These are phyloP conservation scores for Pelargonium exstipulatum DNA, from an alignment of 441 rosid species.

Conservation along the genomic window DNA sequence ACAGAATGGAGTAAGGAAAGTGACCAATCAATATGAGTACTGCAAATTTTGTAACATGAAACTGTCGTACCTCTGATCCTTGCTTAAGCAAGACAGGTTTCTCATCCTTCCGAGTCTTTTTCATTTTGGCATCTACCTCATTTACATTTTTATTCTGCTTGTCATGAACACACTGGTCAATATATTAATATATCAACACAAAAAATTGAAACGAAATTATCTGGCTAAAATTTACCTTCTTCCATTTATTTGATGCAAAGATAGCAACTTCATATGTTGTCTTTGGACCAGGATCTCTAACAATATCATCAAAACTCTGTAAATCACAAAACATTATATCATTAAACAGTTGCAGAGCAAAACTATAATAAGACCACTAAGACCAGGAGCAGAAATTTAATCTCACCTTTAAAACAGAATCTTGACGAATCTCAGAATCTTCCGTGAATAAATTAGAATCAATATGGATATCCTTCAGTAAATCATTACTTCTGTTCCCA, in stretches of 20 bases:
- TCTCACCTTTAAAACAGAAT: constrained; percentile 44
- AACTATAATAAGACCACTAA: constrained; percentile 13
- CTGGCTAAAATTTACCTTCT: constrained; percentile 45
- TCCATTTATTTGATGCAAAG: constrained; percentile 63
- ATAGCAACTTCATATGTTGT: constrained; percentile 74
- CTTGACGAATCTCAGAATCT: constrained; percentile 32
- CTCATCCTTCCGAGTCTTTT: constrained; percentile 30
- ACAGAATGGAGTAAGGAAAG: neutral
- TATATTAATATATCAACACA: neutral
- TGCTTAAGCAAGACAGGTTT: constrained; percentile 28
- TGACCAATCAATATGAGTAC: constrained; percentile 6
- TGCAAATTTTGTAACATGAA: neutral
- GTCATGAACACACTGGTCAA: constrained; percentile 13
- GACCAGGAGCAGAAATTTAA: constrained; percentile 11
- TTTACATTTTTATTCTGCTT: constrained; percentile 49
- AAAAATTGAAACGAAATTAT: neutral
- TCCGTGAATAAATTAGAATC: constrained; percentile 31
- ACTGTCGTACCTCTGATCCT: constrained; percentile 38
- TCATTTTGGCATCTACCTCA: constrained; percentile 25
- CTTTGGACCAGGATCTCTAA: constrained; percentile 47
- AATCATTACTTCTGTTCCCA: constrained; percentile 25
- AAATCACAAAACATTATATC: constrained; percentile 16
- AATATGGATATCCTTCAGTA: constrained; percentile 28
- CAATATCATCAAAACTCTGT: constrained; percentile 50
- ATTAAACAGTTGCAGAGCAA: constrained; percentile 7